Evolutionary conservation across 1,284 basidiomycete genomes (phyloP).

Genomic region (Cutaneotrichosporon sp.): DNA sequence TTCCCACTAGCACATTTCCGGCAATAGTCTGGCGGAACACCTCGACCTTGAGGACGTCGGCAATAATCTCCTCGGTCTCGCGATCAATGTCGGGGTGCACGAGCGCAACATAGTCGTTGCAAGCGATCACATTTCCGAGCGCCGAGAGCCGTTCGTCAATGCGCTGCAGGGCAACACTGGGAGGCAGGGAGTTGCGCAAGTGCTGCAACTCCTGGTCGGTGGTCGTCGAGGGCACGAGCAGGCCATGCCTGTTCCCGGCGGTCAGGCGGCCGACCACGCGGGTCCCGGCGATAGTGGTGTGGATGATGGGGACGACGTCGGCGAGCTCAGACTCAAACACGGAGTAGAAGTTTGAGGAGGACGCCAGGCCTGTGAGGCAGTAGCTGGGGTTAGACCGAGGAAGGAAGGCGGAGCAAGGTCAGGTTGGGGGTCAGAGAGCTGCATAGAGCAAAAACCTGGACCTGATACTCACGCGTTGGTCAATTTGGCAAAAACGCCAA

Average conservation of each 20-base stretch:
- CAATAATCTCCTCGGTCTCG: constrained; percentile 99
- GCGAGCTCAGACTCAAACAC: constrained; percentile 91
- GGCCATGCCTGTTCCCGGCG: constrained; percentile 91
- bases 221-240: constrained; percentile 91
- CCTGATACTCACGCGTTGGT: constrained; percentile 63
- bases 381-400: constrained; percentile 55
- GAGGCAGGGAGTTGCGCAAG: constrained; percentile 91
- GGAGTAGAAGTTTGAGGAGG: constrained; percentile 97
- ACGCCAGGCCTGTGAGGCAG: constrained; percentile 86
- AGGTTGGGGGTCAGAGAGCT: neutral
- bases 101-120: constrained; percentile 95
- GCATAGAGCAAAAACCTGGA: neutral
- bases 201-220: constrained; percentile 99
- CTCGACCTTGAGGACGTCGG: constrained; percentile 97
- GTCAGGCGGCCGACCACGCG: constrained; percentile 90
- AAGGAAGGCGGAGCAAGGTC: neutral
- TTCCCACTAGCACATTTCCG: constrained; percentile 93
- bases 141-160: constrained; percentile 95
- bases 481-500: constrained; percentile 89
- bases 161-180: constrained; percentile 84
- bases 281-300: constrained; percentile 93
- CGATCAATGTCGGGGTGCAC: constrained; percentile 97
- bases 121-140: constrained; percentile 96
- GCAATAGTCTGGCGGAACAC: constrained; percentile 98
- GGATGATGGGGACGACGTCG: constrained; percentile 92